Evolutionary conservation across 495 filamentous ascomycete species (phyloP), one percentile per base, ranked within the genome.

Genomic region (Penicillium longicatenatum): DNA sequence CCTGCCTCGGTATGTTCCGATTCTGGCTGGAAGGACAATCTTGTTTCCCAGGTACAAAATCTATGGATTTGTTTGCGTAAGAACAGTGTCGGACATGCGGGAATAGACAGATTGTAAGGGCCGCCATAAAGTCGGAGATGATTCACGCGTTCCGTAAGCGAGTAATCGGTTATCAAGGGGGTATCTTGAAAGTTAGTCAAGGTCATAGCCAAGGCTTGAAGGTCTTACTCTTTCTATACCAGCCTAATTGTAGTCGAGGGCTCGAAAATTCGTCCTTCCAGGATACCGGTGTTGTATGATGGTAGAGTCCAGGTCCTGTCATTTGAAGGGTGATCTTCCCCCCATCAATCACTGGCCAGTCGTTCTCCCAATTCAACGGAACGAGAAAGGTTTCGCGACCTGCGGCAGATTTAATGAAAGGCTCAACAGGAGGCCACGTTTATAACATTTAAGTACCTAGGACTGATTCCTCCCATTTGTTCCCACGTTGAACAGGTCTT

Each of bases 301-400:
- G 43, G 29, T 76, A 68, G 4, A 74, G 58, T 17, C 65, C 65
- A 0, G 72, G 70, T 0, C 68, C 67, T 7, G 59, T 53, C 44
- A 64, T 68, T 12, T 71, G 52, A 6, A 80, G 72, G 0, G 69
- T 54, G 21, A 82, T 76, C 47, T 76, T 75, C 10, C 77, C 74
- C 0, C 59, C 57, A 53, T 80, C 79, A 20, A 82, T 60, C 8
- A 82, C 64, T 2, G 79, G 79, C 79, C 79, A 82, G 52, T 77
- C 71, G 41, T 78, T 65, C 11, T 69, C 61, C 79, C 79, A 82
- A 12, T 71, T 62, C 7, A 82, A 60, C 0, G 75, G 72, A 14
- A 73, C 67, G 3, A 83, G 63, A 50, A 81, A 82, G 0, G 71
- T 78, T 58, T 83, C 79, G 8, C 79, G 66, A 0, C 80, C 79